Evolutionary conservation across 345 rosid genomes (phyloP).

Genomic region (Leavenworthia alabamica): DNA sequence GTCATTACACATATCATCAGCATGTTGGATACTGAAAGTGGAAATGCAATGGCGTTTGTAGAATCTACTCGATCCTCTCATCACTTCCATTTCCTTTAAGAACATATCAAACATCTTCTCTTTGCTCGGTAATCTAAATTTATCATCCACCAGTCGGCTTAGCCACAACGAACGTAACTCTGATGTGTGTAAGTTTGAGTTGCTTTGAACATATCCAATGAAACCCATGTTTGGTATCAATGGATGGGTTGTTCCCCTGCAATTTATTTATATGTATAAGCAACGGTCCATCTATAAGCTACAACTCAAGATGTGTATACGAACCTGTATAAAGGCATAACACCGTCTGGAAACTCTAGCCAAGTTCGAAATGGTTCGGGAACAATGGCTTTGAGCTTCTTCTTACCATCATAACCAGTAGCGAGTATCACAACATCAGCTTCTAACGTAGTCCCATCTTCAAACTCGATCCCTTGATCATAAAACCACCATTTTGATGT

Average conservation of each 20-base stretch:
- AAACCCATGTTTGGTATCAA: constrained; percentile 79
- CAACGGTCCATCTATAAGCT: too few species aligned
- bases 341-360: constrained; percentile 51
- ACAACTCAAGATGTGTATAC: too few species aligned
- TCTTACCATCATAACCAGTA: constrained; percentile 78
- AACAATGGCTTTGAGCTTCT: constrained; percentile 63
- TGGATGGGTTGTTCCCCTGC: constrained; percentile 79
- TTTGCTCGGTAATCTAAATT: constrained; percentile 60
- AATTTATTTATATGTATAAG: not conserved
- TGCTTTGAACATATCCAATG: constrained; percentile 69
- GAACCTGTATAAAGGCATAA: constrained; percentile 77
- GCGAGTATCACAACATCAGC: constrained; percentile 79
- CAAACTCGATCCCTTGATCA: constrained; percentile 63
- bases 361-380: constrained; percentile 68
- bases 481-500: constrained; percentile 72
- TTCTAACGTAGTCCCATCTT: constrained; percentile 49
- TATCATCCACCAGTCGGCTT: constrained; percentile 41
- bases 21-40: constrained; percentile 81
- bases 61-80: constrained; percentile 60
- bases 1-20: constrained; percentile 71
- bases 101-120: constrained; percentile 60
- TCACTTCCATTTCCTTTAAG: constrained; percentile 48
- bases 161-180: constrained; percentile 80
- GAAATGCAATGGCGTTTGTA: constrained; percentile 82
- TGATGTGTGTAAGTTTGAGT: constrained; percentile 66